phyloP scores from a whole-genome alignment of 305 asterid genomes.

The Rubia tinctorum region DNA sequence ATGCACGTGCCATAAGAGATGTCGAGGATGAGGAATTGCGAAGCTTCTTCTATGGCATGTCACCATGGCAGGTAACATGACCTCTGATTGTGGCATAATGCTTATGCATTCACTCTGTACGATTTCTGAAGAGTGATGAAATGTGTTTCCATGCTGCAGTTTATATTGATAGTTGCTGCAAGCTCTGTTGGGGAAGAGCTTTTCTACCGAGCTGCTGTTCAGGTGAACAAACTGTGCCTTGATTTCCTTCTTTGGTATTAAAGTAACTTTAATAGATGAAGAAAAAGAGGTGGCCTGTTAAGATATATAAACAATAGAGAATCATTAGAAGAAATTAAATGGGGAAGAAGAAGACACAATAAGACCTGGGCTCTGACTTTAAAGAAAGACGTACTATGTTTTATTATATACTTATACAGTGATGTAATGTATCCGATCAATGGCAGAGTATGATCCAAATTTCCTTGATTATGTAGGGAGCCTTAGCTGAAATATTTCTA shows the following conservation, averaged over 20 bases:
- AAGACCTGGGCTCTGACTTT: not conserved
- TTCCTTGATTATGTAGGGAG: conserved; percentile 50
- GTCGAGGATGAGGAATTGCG: conserved; percentile 93
- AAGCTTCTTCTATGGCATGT: conserved; percentile 90
- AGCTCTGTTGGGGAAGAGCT: conserved; percentile 99
- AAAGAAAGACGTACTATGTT: not conserved
- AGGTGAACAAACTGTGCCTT: conserved; percentile 37
- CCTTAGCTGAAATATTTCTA: conserved; percentile 72
- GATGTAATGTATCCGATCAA: not conserved
- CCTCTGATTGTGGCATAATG: not conserved
- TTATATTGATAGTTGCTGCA: conserved; percentile 90
- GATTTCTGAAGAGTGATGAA: not conserved
- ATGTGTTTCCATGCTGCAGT: conserved; percentile 37
- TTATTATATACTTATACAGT: not conserved
- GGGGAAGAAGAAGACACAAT: not conserved
- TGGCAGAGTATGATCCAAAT: not conserved
- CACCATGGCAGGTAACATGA: conserved; percentile 85
- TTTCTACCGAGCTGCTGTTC: conserved; percentile 93
- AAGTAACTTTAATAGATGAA: too few species aligned
- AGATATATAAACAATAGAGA: not conserved
- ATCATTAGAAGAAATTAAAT: too few species aligned
- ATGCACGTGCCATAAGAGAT: conserved; percentile 97
- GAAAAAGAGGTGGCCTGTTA: too few species aligned
- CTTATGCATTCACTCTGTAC: not conserved
- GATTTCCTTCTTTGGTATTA: not conserved